These are phyloP conservation scores for Mucor sp. DNA, from an alignment of 371 early-diverging fungal species.

Conservation along the genomic window DNA sequence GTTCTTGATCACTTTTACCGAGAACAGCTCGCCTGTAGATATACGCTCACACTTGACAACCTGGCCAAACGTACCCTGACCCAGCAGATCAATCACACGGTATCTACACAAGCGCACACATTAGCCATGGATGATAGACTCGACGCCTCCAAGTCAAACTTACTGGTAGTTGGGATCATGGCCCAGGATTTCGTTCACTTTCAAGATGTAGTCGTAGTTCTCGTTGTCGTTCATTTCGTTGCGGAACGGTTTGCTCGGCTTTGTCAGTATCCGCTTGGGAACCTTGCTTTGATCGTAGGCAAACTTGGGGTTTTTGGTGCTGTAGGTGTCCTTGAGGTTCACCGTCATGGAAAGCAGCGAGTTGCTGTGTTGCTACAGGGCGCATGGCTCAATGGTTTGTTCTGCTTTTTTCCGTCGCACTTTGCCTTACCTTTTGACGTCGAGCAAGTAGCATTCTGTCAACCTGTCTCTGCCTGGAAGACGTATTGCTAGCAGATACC, in stretches of 20 bases:
- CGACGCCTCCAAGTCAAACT: slow-evolving; percentile 15
- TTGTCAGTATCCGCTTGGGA: slow-evolving; percentile 91
- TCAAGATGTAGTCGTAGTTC: slow-evolving; percentile 91
- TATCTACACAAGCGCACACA: slow-evolving; percentile 52
- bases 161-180: slow-evolving; percentile 77
- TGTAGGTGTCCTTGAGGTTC: slow-evolving; percentile 70
- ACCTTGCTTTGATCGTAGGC: slow-evolving; percentile 70
- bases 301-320: slow-evolving; percentile 72
- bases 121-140: background rate
- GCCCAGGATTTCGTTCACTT: slow-evolving; percentile 93
- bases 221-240: slow-evolving; percentile 95
- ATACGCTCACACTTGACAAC: slow-evolving; percentile 93
- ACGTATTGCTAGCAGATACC: background rate
- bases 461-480: background rate
- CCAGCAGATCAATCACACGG: slow-evolving; percentile 87
- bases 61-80: slow-evolving; percentile 98
- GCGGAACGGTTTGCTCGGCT: slow-evolving; percentile 83
- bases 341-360: slow-evolving; percentile 38
- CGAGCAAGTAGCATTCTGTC: slow-evolving; percentile 3
- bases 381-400: background rate
- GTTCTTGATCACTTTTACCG: slow-evolving; percentile 98
- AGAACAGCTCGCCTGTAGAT: slow-evolving; percentile 83
- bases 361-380: background rate
- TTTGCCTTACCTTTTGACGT: slow-evolving; percentile 9
- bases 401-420: too few species aligned